These are phyloP conservation scores for Eimeria tenella DNA, from an alignment of 169 alveolate species.

Conservation along the genomic window DNA sequence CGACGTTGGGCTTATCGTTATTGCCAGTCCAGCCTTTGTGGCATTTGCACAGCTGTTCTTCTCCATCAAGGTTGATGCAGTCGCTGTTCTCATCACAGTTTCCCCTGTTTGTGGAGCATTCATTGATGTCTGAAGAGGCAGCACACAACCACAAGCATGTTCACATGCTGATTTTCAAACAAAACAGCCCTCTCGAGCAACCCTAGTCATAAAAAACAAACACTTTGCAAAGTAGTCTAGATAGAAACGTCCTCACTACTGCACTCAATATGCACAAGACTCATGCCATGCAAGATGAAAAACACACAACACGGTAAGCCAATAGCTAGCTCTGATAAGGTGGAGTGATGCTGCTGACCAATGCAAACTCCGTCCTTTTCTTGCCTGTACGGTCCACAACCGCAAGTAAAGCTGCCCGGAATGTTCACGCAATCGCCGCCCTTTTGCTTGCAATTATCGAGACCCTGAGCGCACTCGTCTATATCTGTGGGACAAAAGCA, in stretches of 20 bases:
- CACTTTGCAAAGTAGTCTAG: no score
- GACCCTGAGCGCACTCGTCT: constrained; percentile 65
- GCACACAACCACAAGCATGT: neutral
- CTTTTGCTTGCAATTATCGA: constrained; percentile 40
- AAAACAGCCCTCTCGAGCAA: no score
- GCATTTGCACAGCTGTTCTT: constrained; percentile 59
- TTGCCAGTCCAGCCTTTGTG: constrained; percentile 75
- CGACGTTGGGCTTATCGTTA: constrained; percentile 73
- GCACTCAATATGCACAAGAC: no score
- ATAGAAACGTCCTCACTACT: no score
- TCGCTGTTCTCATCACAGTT: constrained; percentile 71
- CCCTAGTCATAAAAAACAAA: no score
- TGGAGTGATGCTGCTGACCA: neutral
- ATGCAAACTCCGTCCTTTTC: constrained; percentile 48
- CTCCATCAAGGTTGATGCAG: constrained; percentile 76
- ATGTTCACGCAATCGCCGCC: constrained; percentile 65
- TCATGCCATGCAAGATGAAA: no score
- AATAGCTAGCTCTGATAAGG: no score
- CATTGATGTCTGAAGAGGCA: constrained; percentile 71
- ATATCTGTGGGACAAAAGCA: constrained; percentile 25
- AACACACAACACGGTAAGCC: no score
- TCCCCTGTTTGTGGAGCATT: constrained; percentile 65
- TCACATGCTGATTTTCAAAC: no score
- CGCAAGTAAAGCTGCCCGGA: constrained; percentile 63
- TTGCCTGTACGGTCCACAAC: constrained; percentile 46